phyloP scores from a whole-genome alignment of 2,329 filamentous ascomycete genomes.

The Fusarium pseudonygamai region DNA sequence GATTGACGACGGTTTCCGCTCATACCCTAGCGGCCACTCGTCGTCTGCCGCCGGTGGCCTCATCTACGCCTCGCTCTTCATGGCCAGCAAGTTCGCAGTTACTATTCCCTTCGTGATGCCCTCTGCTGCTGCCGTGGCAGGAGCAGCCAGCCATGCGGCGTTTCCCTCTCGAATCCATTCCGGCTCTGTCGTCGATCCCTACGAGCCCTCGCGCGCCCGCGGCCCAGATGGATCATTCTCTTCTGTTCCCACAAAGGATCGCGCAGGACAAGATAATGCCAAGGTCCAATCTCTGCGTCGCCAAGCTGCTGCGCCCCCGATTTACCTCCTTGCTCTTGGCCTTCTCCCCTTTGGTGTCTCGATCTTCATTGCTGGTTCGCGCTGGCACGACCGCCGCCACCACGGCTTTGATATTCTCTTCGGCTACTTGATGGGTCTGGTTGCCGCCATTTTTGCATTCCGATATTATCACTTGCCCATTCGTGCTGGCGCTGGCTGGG shows the following conservation, averaged over 20 bases:
- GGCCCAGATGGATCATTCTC: conserved; percentile 31
- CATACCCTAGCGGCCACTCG: conserved; percentile 67
- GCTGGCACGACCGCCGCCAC: conserved; percentile 89
- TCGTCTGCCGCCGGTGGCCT: conserved; percentile 82
- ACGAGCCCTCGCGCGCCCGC: conserved; percentile 45
- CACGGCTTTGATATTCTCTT: conserved; percentile 93
- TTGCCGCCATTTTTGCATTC: conserved; percentile 78
- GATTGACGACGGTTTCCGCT: conserved; percentile 85
- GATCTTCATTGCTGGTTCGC: conserved; percentile 83
- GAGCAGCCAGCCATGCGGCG: conserved; percentile 70
- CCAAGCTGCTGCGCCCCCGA: conserved; percentile 81
- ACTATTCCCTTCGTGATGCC: conserved; percentile 74
- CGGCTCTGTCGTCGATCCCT: conserved; percentile 48
- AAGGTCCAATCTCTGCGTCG: conserved; percentile 60
- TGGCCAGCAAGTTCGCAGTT: conserved; percentile 83
- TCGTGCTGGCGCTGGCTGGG: conserved; percentile 79
- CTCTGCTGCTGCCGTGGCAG: conserved; percentile 55
- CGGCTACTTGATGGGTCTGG: conserved; percentile 80
- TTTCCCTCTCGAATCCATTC: conserved; percentile 73
- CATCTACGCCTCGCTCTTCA: conserved; percentile 85
- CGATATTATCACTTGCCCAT: conserved; percentile 88
- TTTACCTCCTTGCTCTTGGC: conserved; percentile 77
- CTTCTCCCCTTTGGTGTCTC: conserved; percentile 78
- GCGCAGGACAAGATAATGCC: conserved; percentile 43
- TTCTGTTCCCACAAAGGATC: conserved; percentile 40